Conservation (phyloP, 306 rosid genomes). For the Quillaja saponaria region DNA sequence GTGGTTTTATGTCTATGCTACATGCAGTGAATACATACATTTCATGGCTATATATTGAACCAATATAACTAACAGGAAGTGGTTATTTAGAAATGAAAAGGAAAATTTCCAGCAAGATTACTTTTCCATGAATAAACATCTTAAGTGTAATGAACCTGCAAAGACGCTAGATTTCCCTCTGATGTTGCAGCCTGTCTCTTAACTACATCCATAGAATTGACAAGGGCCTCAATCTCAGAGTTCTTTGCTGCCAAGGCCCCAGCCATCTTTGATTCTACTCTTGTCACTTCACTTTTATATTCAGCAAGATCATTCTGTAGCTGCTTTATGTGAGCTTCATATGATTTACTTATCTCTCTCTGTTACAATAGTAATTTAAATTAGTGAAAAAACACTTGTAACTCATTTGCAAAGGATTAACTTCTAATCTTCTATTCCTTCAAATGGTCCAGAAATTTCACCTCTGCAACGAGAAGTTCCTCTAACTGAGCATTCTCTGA, state of each 20-base stretch:
- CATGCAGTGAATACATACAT: too few relatives aligned
- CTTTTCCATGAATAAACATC: too few relatives aligned
- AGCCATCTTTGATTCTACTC: slow-evolving; percentile 81
- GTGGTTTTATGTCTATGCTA: too few relatives aligned
- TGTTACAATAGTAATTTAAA: slow-evolving; percentile 38
- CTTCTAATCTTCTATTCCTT: slow-evolving; percentile 23
- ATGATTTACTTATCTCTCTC: slow-evolving; percentile 95
- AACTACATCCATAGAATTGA: slow-evolving; percentile 72
- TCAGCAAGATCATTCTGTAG: slow-evolving; percentile 70
- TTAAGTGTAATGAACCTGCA: slow-evolving; percentile 64
- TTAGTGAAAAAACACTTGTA: slow-evolving; percentile 3
- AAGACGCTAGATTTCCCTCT: slow-evolving; percentile 87
- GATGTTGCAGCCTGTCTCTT: slow-evolving; percentile 88
- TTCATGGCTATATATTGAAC: too few relatives aligned
- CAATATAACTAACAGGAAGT: too few relatives aligned
- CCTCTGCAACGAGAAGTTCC: slow-evolving; percentile 96
- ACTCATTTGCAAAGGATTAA: slow-evolving; percentile 23
- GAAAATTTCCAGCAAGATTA: too few relatives aligned
- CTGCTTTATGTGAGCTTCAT: slow-evolving; percentile 79
- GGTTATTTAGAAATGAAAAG: too few relatives aligned
- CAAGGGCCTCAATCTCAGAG: slow-evolving; percentile 87
- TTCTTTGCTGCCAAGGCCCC: slow-evolving; percentile 95
- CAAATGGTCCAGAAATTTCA: slow-evolving; percentile 35
- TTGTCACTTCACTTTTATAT: slow-evolving; percentile 75
- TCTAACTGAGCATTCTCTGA: slow-evolving; percentile 96